Evolutionary conservation across 148 eudicot genomes (phyloP).

Genomic region (Agrostemma githago): DNA sequence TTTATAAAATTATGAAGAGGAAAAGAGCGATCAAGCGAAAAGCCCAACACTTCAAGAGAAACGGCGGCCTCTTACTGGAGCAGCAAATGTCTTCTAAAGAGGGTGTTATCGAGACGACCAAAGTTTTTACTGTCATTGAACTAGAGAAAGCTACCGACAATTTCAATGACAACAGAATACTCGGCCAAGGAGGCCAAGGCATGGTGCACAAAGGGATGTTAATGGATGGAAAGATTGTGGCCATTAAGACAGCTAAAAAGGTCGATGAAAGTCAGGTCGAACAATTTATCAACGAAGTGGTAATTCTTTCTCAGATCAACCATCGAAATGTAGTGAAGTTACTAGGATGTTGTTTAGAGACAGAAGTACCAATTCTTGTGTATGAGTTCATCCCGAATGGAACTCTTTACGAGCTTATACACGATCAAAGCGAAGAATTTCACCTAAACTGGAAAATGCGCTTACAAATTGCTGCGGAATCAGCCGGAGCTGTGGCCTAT

Average conservation of each 20-base stretch:
- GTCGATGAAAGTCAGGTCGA: conserved; percentile 9
- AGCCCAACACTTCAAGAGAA: no score
- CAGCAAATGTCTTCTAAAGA: no score
- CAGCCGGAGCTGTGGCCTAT: conserved; percentile 7
- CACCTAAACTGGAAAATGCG: conserved; percentile 9
- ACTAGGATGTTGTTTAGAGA: conserved; percentile 5
- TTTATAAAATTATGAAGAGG: no score
- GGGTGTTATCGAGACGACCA: no score
- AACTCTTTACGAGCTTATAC: neutral
- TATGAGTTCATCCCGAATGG: neutral
- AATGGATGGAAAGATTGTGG: conserved; percentile 13
- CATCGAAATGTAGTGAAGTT: neutral
- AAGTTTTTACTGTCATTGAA: no score
- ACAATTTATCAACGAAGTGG: conserved; percentile 15
- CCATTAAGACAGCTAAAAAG: conserved; percentile 7
- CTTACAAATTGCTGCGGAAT: conserved; percentile 12
- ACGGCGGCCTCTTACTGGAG: no score
- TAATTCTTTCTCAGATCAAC: conserved; percentile 15
- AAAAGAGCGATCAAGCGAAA: no score
- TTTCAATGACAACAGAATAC: neutral
- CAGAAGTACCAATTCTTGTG: neutral
- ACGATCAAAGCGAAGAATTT: neutral
- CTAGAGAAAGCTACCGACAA: no score
- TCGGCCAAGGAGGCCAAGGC: conserved; percentile 15
- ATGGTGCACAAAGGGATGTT: conserved; percentile 3